Evolutionary conservation across 768 basidiomycete genomes (phyloP), one percentile per base, ranked within the genome.

Genomic region (Sporobolomyces roseus): DNA sequence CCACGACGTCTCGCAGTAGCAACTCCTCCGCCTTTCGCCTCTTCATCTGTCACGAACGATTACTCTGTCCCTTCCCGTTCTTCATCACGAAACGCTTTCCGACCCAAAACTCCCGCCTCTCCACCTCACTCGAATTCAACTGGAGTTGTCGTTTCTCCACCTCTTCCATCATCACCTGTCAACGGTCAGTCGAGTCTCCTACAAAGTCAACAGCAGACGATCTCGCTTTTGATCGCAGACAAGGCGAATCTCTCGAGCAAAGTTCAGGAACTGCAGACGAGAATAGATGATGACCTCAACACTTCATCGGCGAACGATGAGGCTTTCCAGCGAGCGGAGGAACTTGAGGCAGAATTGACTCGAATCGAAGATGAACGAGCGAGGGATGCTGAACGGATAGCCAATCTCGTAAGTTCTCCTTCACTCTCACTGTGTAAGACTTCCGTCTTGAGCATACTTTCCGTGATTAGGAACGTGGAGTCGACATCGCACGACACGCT

Each of bases 141-240:
- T 33, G 68, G 68, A 45, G 68, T 65, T 23, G 63, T 70, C 46
- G 60, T 70, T 23, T 65, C 68, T 19, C 63, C 68, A 5, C 68
- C 63, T 12, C 8, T 35, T 1, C 52, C 50, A 14, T 27, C 59
- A 1, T 70, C 68, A 10, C 38, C 68, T 13, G 6, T 46, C 2
- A n/a, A 30, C 3, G 41, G 36, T 32, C 25, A 53, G 16, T 12
- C 54, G 5, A 38, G 33, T 2, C 45, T 43, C 5, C 27, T 73
- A 14, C 48, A 71, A 23, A 72, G 60, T 21, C 87, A 88, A 72
- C 85, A 85, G 67, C 86, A 86, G 74, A 88, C 88, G 0, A 89
- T 93, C 65, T 82, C 87, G 52, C 77, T 88, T n/a, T 81, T 93
- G 19, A 88, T 91, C 25, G 83, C 85, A 4, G 88, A 89, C 75